Percentiles rank a stretch among this genome's conserved stretches.
Evolutionary conservation across 148 eudicot species (phyloP).

Genomic region (Beta vulgaris): DNA sequence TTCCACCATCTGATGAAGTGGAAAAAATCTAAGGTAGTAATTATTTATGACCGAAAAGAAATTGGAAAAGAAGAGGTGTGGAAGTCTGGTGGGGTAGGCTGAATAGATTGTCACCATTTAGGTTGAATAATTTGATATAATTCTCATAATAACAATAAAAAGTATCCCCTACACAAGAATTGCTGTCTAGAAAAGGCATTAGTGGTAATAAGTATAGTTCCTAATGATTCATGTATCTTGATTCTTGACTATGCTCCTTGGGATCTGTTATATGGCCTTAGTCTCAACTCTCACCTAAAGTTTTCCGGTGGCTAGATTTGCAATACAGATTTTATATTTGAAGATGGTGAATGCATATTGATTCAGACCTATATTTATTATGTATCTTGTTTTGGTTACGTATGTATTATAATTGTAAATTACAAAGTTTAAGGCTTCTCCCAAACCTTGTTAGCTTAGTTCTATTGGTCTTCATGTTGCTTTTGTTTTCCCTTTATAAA

Average conservation of each 20-base stretch:
- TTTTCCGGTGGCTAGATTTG: slow-evolving; percentile 17
- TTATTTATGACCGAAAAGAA: neutral
- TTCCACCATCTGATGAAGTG: neutral
- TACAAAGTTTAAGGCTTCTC: neutral
- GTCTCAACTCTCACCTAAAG: slow-evolving; percentile 11
- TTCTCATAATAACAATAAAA: slow-evolving; percentile 24
- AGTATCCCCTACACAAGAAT: slow-evolving; percentile 8
- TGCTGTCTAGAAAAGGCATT: slow-evolving; percentile 23
- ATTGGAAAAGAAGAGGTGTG: slow-evolving; percentile 22
- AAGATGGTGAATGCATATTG: neutral
- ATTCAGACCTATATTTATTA: neutral
- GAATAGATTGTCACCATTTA: slow-evolving; percentile 13
- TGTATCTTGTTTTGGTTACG: neutral
- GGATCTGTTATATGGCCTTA: slow-evolving; percentile 29
- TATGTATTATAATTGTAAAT: neutral
- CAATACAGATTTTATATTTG: neutral
- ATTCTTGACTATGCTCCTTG: slow-evolving; percentile 26
- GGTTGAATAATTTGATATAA: slow-evolving; percentile 20
- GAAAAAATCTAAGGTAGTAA: neutral
- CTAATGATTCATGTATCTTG: slow-evolving; percentile 21
- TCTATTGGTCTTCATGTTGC: neutral
- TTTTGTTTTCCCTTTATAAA: neutral
- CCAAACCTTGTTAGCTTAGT: neutral
- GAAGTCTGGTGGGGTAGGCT: slow-evolving; percentile 22
- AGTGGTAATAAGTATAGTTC: slow-evolving; percentile 2